Base-by-base conservation (phyloP, 352 stramenopile species). In the Phytophthora uliginosa region DNA sequence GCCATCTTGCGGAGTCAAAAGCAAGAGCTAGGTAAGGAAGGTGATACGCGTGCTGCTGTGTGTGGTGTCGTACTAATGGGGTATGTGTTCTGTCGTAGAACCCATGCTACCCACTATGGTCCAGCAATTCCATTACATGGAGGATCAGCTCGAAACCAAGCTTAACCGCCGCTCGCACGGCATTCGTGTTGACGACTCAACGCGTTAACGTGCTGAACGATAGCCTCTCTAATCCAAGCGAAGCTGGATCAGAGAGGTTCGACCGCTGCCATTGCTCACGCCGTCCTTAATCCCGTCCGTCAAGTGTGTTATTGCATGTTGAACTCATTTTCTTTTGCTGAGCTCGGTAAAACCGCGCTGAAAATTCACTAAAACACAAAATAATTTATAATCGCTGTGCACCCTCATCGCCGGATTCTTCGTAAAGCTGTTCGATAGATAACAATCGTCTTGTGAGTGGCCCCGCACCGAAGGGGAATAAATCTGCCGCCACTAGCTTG, bases 101-200 rank as follows among this genome's bases (percentile, higher is more conserved):
- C 87, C 87, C 3, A 88, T 93, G 72, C 66, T 94, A 26, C 85
- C 85, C n/a, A 89, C 84, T 15, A 90, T 93, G 81, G 85, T 93
- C 7, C 80, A 84, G 53, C 87, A 94, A 60, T 92, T 92, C 55
- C 85, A 91, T 51, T 94, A 82, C 45, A 91, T 94, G 85, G 83
- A 94, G 38, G 71, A 90, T n/a, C 82, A 94, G 57, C 77, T 94
- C 28, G 68, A 89, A 55, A 59, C 70, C 24, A 94, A 94, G 64
- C 57, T 92, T 26, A 86, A 86, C 54, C 86, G 82, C 31, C 68
- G 59, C 45, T 79, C 84, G 12, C 76, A 80, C 34, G 85, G 84
- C 8, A 87, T 93, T 63, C 72, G 51, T 52, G 56, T 85, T 62
- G 74, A 90, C 56, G 78, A 89, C 12, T 71, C 71, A 31, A 71